Evolutionary conservation across 495 filamentous ascomycete genomes (phyloP).

Genomic region (Talaromyces adpressus): DNA sequence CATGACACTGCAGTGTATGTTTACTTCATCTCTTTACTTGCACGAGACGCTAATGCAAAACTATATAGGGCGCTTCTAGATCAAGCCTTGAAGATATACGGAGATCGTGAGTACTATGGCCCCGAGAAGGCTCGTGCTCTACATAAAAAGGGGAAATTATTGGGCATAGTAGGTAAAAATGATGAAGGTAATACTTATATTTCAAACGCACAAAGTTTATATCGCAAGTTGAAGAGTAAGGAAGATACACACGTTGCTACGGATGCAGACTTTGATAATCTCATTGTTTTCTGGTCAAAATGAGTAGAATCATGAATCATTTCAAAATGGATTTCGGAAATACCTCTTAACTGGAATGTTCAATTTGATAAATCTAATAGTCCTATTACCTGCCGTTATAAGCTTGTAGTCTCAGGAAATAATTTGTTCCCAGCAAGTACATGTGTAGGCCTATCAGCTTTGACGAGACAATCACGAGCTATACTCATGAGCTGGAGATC

Average conservation of each 20-base stretch:
- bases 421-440: not conserved
- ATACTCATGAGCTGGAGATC: not conserved
- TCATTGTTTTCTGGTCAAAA: slow-evolving; percentile 14
- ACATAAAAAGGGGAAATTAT: not conserved
- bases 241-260: slow-evolving; percentile 3
- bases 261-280: slow-evolving; percentile 12
- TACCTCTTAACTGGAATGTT: no score
- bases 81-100: slow-evolving; percentile 11
- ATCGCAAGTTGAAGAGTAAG: slow-evolving; percentile 2
- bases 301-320: not conserved
- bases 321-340: not conserved
- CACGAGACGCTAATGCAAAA: not conserved
- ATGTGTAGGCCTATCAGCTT: not conserved
- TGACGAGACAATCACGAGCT: not conserved
- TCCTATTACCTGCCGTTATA: not conserved
- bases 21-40: not conserved
- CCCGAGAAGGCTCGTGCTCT: slow-evolving; percentile 2
- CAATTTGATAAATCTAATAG: no score
- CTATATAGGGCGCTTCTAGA: not conserved
- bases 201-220: not conserved
- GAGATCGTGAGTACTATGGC: not conserved
- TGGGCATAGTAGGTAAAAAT: not conserved
- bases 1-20: slow-evolving; percentile 14
- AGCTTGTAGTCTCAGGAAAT: not conserved
- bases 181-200: not conserved